Base-by-base conservation (phyloP, 2,329 filamentous ascomycete species). In the Cladosporium sp. region DNA sequence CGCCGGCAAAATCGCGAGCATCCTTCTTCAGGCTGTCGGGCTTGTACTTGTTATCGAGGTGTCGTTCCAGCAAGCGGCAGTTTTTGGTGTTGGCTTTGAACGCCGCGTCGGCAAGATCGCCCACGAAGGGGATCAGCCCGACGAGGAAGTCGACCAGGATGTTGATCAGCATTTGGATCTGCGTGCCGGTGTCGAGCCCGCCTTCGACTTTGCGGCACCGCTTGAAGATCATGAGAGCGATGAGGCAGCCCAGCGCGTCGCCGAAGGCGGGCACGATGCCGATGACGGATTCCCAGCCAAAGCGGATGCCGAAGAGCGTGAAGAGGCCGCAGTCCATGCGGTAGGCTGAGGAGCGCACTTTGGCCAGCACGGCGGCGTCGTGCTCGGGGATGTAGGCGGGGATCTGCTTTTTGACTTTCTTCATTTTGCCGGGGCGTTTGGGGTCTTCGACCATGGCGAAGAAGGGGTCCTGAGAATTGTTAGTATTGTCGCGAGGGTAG, bases 211-310 rank as follows among this genome's bases (percentile, higher is more conserved):
- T 81, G 61, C 80, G 79, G 74, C 90, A 92, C 22, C 85, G 86
- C 60, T 80, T 81, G 62, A 96, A 79, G 8, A 97, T 85, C 74
- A 89, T 84, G 60, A 91, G 73, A 9, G 90, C 89, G 68, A 97
- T 80, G 50, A 90, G 76, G 8, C 83, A 78, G 69, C 96, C 92
- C 13, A 88, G 72, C 9, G 80, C 80, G 71, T 96, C 92, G 48
- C 92, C 92, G 61, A 89, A 76, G 83, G 83, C 83, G 65, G 94
- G 94, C 56, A 97, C 74, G 7, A 97, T 70, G 13, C 87, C 94
- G 66, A 97, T 90, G 58, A 96, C 83, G 65, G 87, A 89, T 52
- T 89, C 85, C 91, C 91, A 97, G 56, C 94, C 94, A 69, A 97
- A 92, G 58, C 87, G 84, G 59, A 96, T 81, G 42, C 91, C 91